phyloP scores from a whole-genome alignment of 2,329 filamentous ascomycete genomes.

The Conoideocrella luteorostrata region DNA sequence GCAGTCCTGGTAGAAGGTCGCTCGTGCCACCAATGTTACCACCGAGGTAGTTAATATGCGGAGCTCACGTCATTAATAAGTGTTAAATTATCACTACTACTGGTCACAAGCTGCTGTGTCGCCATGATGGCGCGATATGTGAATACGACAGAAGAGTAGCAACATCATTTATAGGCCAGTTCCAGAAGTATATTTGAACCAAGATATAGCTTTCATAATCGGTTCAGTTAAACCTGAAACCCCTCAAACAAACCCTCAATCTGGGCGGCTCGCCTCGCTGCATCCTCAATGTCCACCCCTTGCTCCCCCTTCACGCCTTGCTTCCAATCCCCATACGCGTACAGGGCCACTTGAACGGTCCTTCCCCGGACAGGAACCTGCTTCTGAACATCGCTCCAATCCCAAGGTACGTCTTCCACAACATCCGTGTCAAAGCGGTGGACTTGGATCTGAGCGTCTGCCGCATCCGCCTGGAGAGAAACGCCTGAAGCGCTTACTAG shows the following conservation, averaged over 20 bases:
- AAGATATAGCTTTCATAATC: too few species aligned
- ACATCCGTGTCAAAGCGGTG: conserved; percentile 41
- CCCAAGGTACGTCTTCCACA: conserved; percentile 35
- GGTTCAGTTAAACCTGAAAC: not conserved
- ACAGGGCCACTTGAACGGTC: not conserved
- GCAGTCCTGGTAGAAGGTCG: not conserved
- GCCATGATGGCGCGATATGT: too few species aligned
- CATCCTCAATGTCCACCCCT: conserved; percentile 3
- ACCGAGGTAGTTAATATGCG: conserved; percentile 1
- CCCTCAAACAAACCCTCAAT: not conserved
- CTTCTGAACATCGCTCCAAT: conserved; percentile 24
- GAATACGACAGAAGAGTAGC: too few species aligned
- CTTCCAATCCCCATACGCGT: conserved; percentile 7
- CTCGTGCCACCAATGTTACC: conserved; percentile 2
- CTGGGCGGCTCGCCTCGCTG: not conserved
- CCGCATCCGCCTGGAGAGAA: conserved; percentile 23
- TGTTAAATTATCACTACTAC: too few species aligned
- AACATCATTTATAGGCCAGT: too few species aligned
- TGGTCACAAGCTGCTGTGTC: too few species aligned
- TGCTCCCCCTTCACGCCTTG: not conserved
- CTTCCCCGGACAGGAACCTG: not conserved
- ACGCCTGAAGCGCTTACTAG: conserved; percentile 25
- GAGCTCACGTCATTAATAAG: too few species aligned
- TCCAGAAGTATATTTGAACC: too few species aligned
- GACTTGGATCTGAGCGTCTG: conserved; percentile 38